Conservation (phyloP, 2,329 filamentous ascomycete species). For the Aspergillus novofumigatus region DNA sequence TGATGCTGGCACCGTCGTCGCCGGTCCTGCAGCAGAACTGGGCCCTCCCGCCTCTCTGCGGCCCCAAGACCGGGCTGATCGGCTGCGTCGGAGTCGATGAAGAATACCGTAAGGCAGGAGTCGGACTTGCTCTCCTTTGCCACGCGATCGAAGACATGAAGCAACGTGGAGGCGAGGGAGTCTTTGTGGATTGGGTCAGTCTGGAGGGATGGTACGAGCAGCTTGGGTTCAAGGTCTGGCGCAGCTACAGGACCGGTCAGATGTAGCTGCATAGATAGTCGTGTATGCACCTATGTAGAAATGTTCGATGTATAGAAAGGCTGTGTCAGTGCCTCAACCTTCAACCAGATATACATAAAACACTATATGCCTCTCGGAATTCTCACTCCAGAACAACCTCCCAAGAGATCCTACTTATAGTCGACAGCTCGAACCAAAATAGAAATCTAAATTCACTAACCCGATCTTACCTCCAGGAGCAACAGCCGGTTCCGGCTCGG, state of each 20-base stretch:
- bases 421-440: background rate
- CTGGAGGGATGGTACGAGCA: slow-evolving; percentile 44
- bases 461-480: background rate
- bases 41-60: slow-evolving; percentile 39
- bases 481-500: background rate
- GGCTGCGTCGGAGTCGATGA: slow-evolving; percentile 43
- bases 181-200: slow-evolving; percentile 44
- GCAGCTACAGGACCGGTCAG: slow-evolving; percentile 36
- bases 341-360: too few species aligned
- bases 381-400: background rate
- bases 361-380: background rate
- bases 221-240: slow-evolving; percentile 38
- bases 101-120: slow-evolving; percentile 34
- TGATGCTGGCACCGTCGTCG: slow-evolving; percentile 39
- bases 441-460: background rate
- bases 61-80: slow-evolving; percentile 42
- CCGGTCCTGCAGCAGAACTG: slow-evolving; percentile 31
- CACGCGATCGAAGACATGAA: slow-evolving; percentile 44
- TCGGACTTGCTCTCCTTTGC: slow-evolving; percentile 41
- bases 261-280: slow-evolving; percentile 3
- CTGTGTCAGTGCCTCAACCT: background rate
- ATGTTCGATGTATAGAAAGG: background rate
- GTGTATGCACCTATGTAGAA: background rate
- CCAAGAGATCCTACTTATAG: background rate
- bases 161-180: slow-evolving; percentile 37